Conservation (phyloP, 345 rosid species). For the Heritiera littoralis region DNA sequence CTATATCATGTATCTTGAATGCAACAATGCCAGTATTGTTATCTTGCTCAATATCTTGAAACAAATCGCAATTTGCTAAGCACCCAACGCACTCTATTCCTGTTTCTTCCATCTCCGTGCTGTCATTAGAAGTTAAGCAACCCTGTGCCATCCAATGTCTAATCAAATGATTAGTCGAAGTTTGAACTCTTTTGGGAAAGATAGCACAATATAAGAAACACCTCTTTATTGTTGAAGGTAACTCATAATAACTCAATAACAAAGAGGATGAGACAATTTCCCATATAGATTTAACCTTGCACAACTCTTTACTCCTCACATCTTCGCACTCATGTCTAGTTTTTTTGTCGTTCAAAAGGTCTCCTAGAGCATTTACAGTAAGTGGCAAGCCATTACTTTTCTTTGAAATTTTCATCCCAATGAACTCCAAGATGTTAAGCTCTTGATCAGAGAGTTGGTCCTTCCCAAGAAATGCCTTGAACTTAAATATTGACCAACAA, state of each 20-base stretch:
- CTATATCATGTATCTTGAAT: background rate
- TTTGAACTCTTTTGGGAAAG: background rate
- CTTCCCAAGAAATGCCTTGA: background rate
- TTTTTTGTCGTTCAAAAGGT: background rate
- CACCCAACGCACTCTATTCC: background rate
- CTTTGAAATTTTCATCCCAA: background rate
- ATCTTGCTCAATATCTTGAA: background rate
- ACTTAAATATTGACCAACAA: background rate
- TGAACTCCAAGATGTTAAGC: background rate
- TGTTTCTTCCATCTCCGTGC: background rate
- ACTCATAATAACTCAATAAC: background rate
- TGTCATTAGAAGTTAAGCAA: background rate
- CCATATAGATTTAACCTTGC: background rate
- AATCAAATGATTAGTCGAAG: background rate
- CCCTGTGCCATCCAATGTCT: constrained; percentile 12
- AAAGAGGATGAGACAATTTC: background rate
- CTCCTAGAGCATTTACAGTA: background rate
- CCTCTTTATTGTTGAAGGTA: background rate
- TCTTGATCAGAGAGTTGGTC: no score
- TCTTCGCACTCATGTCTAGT: background rate
- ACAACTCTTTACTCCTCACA: background rate
- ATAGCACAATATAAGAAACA: constrained; percentile 9
- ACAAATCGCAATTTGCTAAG: background rate
- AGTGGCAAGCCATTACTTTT: background rate
- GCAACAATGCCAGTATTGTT: background rate